phyloP scores from a whole-genome alignment of 2,329 filamentous ascomycete genomes.

The Aotearoamyces nothofagi region DNA sequence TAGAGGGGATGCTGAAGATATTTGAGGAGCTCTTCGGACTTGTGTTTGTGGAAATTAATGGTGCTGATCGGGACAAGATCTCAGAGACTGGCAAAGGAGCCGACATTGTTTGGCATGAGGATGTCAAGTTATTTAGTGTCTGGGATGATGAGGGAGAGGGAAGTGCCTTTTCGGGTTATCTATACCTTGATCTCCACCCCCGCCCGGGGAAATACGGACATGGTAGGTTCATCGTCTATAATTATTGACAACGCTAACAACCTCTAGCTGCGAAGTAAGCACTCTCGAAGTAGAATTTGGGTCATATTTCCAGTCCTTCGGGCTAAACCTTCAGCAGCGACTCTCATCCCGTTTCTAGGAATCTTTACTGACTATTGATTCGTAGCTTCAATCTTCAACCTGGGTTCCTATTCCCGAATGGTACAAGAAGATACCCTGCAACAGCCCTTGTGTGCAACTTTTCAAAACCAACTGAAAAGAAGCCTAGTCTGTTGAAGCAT shows the following conservation, averaged over 20 bases:
- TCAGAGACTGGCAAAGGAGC: conserved; percentile 16
- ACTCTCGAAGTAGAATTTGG: too few relatives aligned
- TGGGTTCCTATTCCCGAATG: conserved; percentile 50
- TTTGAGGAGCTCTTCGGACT: conserved; percentile 75
- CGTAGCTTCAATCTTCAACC: conserved; percentile 76
- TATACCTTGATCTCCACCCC: conserved; percentile 71
- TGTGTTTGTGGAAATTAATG: conserved; percentile 57
- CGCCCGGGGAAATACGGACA: conserved; percentile 64
- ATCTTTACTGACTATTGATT: too few relatives aligned
- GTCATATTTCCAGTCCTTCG: too few relatives aligned
- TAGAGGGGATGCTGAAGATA: conserved; percentile 66
- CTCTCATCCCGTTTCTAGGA: too few relatives aligned
- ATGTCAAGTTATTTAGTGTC: conserved; percentile 70
- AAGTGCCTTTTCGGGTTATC: conserved; percentile 60
- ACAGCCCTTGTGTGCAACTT: conserved; percentile 79
- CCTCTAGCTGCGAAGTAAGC: conserved; percentile 46
- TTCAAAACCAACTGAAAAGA: conserved; percentile 61
- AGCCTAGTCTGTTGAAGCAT: conserved; percentile 68
- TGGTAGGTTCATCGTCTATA: background rate
- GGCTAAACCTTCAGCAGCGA: too few relatives aligned
- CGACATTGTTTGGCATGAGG: conserved; percentile 61
- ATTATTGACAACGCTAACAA: background rate
- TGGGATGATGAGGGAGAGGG: conserved; percentile 66
- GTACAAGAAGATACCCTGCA: conserved; percentile 58
- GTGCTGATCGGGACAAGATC: conserved; percentile 39